Evolutionary conservation across 2,329 filamentous ascomycete genomes (phyloP).

Genomic region (Mycosphaerelloides madeirae): DNA sequence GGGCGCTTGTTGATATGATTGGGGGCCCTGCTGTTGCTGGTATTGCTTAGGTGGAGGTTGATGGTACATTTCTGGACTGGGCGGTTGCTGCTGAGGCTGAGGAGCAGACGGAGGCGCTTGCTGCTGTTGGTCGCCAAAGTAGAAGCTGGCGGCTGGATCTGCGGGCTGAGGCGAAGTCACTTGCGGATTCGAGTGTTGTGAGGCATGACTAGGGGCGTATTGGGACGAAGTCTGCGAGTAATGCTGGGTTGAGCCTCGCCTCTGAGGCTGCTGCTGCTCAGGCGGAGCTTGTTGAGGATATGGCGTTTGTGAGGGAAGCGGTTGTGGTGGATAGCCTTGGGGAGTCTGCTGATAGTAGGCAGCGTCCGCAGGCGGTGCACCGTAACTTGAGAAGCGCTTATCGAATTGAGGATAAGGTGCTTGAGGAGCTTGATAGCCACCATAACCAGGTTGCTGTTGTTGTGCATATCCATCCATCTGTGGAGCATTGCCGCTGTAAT

Average conservation of each 20-base stretch:
- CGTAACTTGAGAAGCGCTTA: constrained; percentile 20
- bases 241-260: constrained; percentile 28
- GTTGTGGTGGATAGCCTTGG: constrained; percentile 34
- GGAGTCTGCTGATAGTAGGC: constrained; percentile 29
- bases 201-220: constrained; percentile 31
- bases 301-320: constrained; percentile 28
- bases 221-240: constrained; percentile 33
- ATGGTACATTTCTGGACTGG: constrained; percentile 30
- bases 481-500: constrained; percentile 66
- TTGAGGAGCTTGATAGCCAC: constrained; percentile 38
- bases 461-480: constrained; percentile 43
- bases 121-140: constrained; percentile 44
- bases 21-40: constrained; percentile 22
- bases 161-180: constrained; percentile 27
- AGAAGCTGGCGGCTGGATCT: constrained; percentile 56
- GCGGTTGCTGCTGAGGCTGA: constrained; percentile 19
- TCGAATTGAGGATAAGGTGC: constrained; percentile 34
- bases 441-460: constrained; percentile 40
- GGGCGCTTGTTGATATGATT: constrained; percentile 24
- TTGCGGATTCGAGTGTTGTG: constrained; percentile 24
- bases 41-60: constrained; percentile 31
- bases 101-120: constrained; percentile 10
- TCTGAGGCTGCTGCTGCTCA: constrained; percentile 21
- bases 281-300: constrained; percentile 22
- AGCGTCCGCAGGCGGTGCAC: constrained; percentile 27